Evolutionary conservation across 805 yeast genomes (phyloP), one percentile per base, ranked within the genome.

Genomic region (Kurtzmaniella cleridarum): DNA sequence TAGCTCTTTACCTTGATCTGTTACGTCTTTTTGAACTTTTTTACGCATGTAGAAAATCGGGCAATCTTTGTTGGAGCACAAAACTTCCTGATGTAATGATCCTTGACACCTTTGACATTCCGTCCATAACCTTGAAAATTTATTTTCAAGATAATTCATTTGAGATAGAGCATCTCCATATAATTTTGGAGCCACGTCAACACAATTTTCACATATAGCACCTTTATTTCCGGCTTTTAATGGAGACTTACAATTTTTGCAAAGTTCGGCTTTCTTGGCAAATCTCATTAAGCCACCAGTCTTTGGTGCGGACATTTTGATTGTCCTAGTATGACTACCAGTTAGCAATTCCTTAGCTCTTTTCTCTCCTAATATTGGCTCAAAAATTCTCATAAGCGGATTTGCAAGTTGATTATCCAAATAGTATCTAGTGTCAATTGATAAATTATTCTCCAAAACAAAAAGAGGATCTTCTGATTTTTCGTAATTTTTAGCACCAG

Each of bases 51-150:
- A 93, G 54, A 93, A 93, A 28, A 93, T 93, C 1, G 97, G 96
- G 65, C 99, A 93, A 60, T 93, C 98, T 49, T 90, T 89, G 49
- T 91, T 88, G 0, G 96, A 81, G 60, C 99, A 93, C 17, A 91
- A 68, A 3, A 93, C 98, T 50, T 93, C 98, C 61, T 89, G 96
- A 53, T 93, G 97, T 39, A 95, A 66, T 18, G 93, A 85, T 0
- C 98, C 98, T 51, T 95, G 97, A 60, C 98, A 93, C 42, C 97
- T 70, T 64, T 93, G 99, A 59, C 99, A 95, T 57, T 93, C 95
- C 0, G 98, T 91, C 99, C 99, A 93, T 45, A 93, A 65, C 47
- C 95, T 71, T 2, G 95, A 81, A 52, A 88, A 93, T 49, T 83
- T 81, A 43, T 78, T 75, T 56, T 93, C 96, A 43, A 91, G 63